phyloP scores from a whole-genome alignment of 768 basidiomycete genomes.

The Russula earlei region DNA sequence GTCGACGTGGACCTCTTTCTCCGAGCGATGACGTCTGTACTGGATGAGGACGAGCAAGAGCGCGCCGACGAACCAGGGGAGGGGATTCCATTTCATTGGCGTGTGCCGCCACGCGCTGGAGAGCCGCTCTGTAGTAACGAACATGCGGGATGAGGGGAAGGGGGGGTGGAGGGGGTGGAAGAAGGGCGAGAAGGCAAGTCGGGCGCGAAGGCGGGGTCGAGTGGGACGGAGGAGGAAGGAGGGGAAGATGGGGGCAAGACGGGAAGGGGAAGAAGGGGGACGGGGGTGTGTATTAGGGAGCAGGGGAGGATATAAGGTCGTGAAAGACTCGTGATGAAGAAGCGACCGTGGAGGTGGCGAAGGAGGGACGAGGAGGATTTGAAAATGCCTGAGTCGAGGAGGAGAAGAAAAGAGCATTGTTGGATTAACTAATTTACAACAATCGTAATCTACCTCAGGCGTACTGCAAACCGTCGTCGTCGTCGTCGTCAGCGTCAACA shows the following conservation, averaged over 20 bases:
- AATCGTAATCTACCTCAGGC: constrained; percentile 21
- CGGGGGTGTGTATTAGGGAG: background rate
- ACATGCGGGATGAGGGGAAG: constrained; percentile 6
- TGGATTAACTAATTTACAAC: background rate
- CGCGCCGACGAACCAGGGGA: constrained; percentile 84
- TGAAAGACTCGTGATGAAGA: background rate
- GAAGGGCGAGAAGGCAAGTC: background rate
- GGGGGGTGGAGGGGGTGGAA: background rate
- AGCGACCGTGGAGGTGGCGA: constrained; percentile 1
- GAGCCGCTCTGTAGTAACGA: constrained; percentile 41
- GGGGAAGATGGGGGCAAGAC: too few relatives aligned
- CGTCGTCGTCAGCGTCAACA: too few relatives aligned
- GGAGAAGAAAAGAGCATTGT: too few relatives aligned
- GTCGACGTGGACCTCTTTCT: constrained; percentile 63
- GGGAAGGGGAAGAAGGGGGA: background rate
- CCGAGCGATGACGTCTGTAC: constrained; percentile 45
- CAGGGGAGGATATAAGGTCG: constrained; percentile 8
- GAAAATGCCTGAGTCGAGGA: too few relatives aligned
- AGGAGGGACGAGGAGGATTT: background rate
- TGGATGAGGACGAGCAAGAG: constrained; percentile 75
- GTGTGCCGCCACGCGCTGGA: constrained; percentile 76
- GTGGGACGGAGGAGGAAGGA: background rate
- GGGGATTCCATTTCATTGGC: constrained; percentile 91
- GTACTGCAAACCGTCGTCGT: constrained; percentile 11
- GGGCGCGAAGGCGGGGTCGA: background rate